Evolutionary conservation across 495 filamentous ascomycete genomes (phyloP).

Genomic region (Penicillium turbatum): DNA sequence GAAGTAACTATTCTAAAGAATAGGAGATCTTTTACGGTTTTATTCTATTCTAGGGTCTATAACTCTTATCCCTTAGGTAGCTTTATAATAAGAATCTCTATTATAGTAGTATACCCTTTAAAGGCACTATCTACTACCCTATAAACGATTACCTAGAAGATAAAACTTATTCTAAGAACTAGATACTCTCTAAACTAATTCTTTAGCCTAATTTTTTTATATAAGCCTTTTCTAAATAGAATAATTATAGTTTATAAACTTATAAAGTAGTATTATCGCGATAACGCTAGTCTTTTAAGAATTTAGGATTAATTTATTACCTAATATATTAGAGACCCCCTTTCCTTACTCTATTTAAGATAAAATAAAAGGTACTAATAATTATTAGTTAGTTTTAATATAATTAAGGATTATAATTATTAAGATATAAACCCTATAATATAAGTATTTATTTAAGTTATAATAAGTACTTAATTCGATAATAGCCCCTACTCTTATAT

Average conservation of each 20-base stretch:
- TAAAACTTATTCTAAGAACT: conserved; percentile 20
- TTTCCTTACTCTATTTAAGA: conserved; percentile 11
- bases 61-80: conserved; percentile 20
- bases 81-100: conserved; percentile 14
- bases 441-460: conserved; percentile 20
- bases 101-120: conserved; percentile 15
- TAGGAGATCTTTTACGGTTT: conserved; percentile 6
- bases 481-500: conserved; percentile 17
- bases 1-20: conserved; percentile 15
- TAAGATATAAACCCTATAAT: conserved; percentile 19
- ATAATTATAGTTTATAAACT: conserved; percentile 4
- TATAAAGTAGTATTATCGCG: conserved; percentile 10
- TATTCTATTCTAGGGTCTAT: conserved; percentile 15
- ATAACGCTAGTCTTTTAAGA: conserved; percentile 21
- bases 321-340: conserved; percentile 12
- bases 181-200: conserved; percentile 20
- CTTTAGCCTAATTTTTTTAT: conserved; percentile 8
- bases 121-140: conserved; percentile 21
- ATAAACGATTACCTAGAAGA: conserved; percentile 20
- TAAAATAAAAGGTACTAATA: conserved; percentile 19
- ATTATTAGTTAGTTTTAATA: conserved; percentile 2
- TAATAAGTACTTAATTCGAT: conserved; percentile 22
- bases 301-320: conserved; percentile 21
- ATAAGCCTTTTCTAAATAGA: background rate
- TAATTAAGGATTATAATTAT: background rate